Evolutionary conservation across 441 rosid genomes (phyloP).

Genomic region (Populus hybrid): DNA sequence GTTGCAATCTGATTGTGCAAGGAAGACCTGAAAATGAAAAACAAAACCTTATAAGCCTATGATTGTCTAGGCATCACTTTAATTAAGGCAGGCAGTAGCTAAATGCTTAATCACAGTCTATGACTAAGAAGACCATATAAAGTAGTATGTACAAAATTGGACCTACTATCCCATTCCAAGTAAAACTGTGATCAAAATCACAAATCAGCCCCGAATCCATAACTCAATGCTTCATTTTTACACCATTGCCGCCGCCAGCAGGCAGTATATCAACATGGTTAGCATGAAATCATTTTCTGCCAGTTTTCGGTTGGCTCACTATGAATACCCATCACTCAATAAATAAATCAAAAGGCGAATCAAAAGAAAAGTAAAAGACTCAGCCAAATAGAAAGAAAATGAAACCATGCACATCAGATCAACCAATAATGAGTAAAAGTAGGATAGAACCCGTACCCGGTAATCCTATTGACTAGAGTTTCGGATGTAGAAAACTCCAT

Average conservation of each 20-base stretch:
- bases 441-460: constrained; percentile 52
- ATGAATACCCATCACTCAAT: background rate
- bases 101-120: background rate
- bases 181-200: background rate
- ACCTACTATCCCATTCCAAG: background rate
- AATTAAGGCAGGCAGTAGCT: background rate
- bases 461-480: constrained; percentile 59
- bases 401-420: background rate
- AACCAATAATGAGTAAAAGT: background rate
- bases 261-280: background rate
- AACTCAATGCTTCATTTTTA: background rate
- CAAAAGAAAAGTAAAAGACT: background rate
- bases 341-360: background rate
- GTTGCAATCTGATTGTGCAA: background rate
- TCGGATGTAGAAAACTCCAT: constrained; percentile 64
- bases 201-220: background rate
- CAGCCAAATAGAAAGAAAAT: background rate
- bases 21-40: background rate
- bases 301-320: background rate
- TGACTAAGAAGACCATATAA: background rate
- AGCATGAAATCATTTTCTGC: background rate
- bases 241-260: background rate
- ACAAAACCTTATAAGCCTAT: background rate
- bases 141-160: background rate
- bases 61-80: background rate